Evolutionary conservation across 108 stramenopile genomes (phyloP), one percentile per base, ranked within the genome.

Genomic region (Cyclotella baltica): DNA sequence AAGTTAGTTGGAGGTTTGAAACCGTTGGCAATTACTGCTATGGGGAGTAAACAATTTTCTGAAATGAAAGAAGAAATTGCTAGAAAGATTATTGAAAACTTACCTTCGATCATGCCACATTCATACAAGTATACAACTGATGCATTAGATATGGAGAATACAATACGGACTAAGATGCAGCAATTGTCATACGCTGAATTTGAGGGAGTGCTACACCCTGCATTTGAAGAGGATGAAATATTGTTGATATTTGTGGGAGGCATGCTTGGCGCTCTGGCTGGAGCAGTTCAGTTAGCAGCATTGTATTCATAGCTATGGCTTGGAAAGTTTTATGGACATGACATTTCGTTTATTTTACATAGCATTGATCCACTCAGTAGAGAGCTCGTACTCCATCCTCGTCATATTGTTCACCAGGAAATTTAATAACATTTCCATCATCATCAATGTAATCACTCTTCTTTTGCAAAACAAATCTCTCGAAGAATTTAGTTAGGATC

Each of bases 221-320:
- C 95, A 36, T 98, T 98, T 80, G 90, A 98, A 81, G 95, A 95
- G 73, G 97, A 98, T 72, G 97, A 98, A 88, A 88, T 90, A 34
- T 88, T 94, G 59, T 86, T 98, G 28, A 97, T 98, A 72, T 62
- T 94, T 8, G 91, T 95, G 16, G 97, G 97, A 47, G 97, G 91
- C 23, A 88, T 94, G 13, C 73, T 98, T 18, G 97, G 97, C 29
- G 72, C 84, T 18, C 62, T 87, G 9, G 93, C 93, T n/a, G 97
- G 96, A 25, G 58, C 83, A 9, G 30, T 90, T 36, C 96, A 98
- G 65, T 81, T 81, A 37, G n/a, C 70, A 9, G 8, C 62, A 9
- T 63, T 80, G 8, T 80, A 70, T 76, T 29, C 27, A 62, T 47
- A 33, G n/a, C n/a, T n/a, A n/a, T n/a, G n/a, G 13, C 13, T 13